Base-by-base conservation (phyloP, 129 eudicot genomes). In the Centaurea solstitialis region DNA sequence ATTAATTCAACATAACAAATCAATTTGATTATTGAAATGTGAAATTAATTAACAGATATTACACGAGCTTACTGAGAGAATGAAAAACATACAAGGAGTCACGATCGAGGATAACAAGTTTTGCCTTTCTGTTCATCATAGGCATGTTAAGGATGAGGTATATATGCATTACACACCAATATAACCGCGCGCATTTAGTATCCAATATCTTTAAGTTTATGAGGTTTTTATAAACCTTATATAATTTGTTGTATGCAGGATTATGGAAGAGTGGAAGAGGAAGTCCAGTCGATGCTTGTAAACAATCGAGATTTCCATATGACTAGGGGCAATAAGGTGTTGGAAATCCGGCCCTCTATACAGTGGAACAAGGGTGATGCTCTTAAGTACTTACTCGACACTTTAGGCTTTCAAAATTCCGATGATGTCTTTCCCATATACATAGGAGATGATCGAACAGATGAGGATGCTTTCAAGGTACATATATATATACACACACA, bases 391-490 rank as follows among this genome's bases (percentile, higher is more conserved):
- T 75, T 89, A 41, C 80, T 89, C 5, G 83, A 84, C 24, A 72
- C 85, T 18, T 77, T 89, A 22, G 92, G 90, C 20, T 76, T 78
- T 41, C 76, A 77, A 9, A 80, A 72, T 9, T 84, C 85, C 6
- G 62, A 59, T 57, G 85, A 89, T 71, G 87, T 89, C 74, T 67
- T 89, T 33, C 92, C 90, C 2, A 66, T 89, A 23, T 89, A 89
- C 79, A 89, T 89, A 12, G 88, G 92, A 40, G 92, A 89, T 62
- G 92, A 89, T 77, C 80, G 64, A 72, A 89, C 90, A 7, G 90
- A 89, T 15, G 90, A 89, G 70, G 93, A 89, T 62, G 93, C 90
- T 39, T 89, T 89, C 70, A 85, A 84, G 93, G 93, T 89, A 86
- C 45, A 69, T 66, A 68, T 64, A n/a, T n/a, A n/a, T n/a, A n/a